Base-by-base conservation (phyloP, 441 rosid genomes). In the Populus hybrid region DNA sequence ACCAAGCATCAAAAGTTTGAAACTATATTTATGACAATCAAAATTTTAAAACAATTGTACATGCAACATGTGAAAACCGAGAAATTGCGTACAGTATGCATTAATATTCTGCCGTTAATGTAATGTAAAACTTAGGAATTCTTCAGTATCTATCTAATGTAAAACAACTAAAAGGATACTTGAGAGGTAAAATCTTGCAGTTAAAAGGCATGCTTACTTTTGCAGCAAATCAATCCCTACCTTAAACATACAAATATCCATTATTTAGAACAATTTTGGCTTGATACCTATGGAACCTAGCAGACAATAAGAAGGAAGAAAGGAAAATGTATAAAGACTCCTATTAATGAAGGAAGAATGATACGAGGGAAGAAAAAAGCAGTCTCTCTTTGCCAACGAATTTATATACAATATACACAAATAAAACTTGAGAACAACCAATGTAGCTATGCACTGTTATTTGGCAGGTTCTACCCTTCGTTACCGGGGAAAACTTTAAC, bases 391-490 rank as follows among this genome's bases (percentile, higher is more conserved):
- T 32, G 36, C 46, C 54, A 3, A 75, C 67, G 79, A 83, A 82
- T 73, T 69, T 81, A 76, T 81, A 30, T 74, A 83, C 81, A 83
- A 9, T 40, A 21, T 70, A 67, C 8, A 42, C 63, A 75, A 70
- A 59, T 23, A 21, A 65, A 72, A 38, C 74, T 30, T 35, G 54
- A 26, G 35, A 18, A 9, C 73, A 66, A 4, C 54, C 30, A 12
- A 61, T 73, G 10, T 3, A 50, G 73, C 73, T 75, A 38, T 69
- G 21, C 61, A 42, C 68, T 72, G 54, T 81, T 82, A 79, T 70
- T 21, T 79, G 35, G 34, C 35, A 18, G 72, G 73, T 64, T 70
- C n/a, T 72, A 35, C 70, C 69, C 77, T 76, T 59, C 24, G 57
- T 76, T 35, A 66, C 36, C 72, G 4, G 26, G 6, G 28, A 35